Base-by-base conservation (phyloP, 768 basidiomycete genomes). In the Amylocystis lapponica region DNA sequence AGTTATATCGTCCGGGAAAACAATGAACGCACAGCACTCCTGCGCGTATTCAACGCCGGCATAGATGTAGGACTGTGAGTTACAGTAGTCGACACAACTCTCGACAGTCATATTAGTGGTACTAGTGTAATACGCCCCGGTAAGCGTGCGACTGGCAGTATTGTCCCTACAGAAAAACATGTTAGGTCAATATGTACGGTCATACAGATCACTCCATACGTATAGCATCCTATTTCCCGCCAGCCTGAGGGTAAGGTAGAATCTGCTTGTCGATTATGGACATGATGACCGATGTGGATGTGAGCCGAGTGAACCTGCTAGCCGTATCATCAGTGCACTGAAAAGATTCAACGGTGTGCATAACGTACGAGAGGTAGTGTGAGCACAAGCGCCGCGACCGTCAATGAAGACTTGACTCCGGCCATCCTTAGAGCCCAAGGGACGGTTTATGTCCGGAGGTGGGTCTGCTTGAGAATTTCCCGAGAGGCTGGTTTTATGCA, bases 21-120 rank as follows among this genome's bases (percentile, higher is more conserved):
- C 29, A 8, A 21, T 4, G 10, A 41, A 55, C 74, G 46, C 59
- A 81, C 81, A 82, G 63, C 79, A 83, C 60, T 83, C 75, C 46
- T 73, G 66, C 17, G 69, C 74, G 49, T 71, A 87, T 61, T 88
- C 86, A 14, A 79, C 70, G 12, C 87, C 87, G 14, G 86, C 83
- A 50, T 75, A 86, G 45, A 81, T 61, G 56, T 68, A 85, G 8
- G 60, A 51, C 42, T 68, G 60, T n/a, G 62, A 39, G 26, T 68
- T 63, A 56, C 75, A 77, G 50, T 66, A 75, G 41, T 25, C 56
- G 48, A 75, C 60, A 52, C 75, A 77, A 13, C 58, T 56, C 52
- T 74, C 79, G 22, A 79, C 69, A 3, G 86, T 87, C 81, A 88
- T 86, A 19, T 62, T 63, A 5, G 60, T 66, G 13, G 71, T 60